Base-by-base conservation (phyloP, 148 eudicot genomes). In the Cornus florida region DNA sequence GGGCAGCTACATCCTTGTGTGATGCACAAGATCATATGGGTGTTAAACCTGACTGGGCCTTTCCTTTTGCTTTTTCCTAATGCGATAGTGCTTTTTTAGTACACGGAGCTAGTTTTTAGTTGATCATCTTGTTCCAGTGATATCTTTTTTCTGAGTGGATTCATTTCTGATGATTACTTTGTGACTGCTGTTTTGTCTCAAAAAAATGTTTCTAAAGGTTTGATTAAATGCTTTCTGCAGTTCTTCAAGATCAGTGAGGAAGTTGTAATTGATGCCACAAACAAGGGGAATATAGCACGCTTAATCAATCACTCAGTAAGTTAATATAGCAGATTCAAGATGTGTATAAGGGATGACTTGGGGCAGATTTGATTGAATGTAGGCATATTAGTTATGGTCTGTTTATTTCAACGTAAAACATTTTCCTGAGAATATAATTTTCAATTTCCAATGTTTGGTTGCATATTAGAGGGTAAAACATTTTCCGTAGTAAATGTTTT, bases 271-370 rank as follows among this genome's bases (percentile, higher is more conserved):
- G 99, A 96, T 86, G 97, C 99, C 31, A 96, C 99, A 77, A 68
- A 87, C 84, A 91, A 90, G 69, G 99, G 99, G 78, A 96, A 91
- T 79, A 92, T 96, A 68, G 99, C 90, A 35, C 99, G 99, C 72
- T 83, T 96, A 76, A 93, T 96, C 80, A 96, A 96, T 78, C 99
- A 96, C 69, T 96, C 98, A 46, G 99, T 93, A 82, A 89, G 97
- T 86, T 73, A 43, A 43, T 43, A 43, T 6, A 43, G 8, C 48
- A 0, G 48, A 43, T 6, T 43, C 48, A 43, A 43, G 48, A 53
- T 53, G 17, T 43, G 8, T 53, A 11, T 13, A 53, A 53, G 19
- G 53, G 59, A 12, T 53, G n/a, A 59, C 65, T 80, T 57, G 7
- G 38, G 38, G 43, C 53, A 16, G 48, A 75, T 43, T 69, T 57